Percentiles rank a stretch among this genome's conserved stretches.
Conservation (phyloP, 768 basidiomycete genomes). For the Tulasnella sp. region DNA sequence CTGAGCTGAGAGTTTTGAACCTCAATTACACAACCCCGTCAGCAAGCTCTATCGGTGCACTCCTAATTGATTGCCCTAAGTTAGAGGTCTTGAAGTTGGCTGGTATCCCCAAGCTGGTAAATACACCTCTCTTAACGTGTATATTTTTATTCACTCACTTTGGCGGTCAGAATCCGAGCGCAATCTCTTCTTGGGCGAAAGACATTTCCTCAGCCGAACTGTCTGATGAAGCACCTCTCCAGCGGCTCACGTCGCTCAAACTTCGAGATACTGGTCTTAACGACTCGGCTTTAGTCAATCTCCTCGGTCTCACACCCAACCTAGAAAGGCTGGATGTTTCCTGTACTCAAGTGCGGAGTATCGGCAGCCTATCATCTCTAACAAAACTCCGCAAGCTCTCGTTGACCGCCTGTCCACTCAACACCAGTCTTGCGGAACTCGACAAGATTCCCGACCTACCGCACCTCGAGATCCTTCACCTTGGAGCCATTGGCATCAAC, state of each 20-base stretch:
- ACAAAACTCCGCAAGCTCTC: constrained; percentile 52
- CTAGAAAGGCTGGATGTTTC: constrained; percentile 59
- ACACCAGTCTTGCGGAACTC: constrained; percentile 43
- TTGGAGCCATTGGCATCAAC: constrained; percentile 58
- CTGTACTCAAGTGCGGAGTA: constrained; percentile 54
- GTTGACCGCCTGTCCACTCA: constrained; percentile 54
- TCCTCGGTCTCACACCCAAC: constrained; percentile 50
- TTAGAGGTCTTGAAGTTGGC: constrained; percentile 61
- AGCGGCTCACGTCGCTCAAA: constrained; percentile 53
- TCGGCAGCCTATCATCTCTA: constrained; percentile 22
- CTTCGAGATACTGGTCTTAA: constrained; percentile 54
- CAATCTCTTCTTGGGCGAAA: constrained; percentile 18
- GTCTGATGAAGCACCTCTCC: constrained; percentile 36
- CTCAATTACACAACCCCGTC: constrained; percentile 58
- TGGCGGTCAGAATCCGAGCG: constrained; percentile 8
- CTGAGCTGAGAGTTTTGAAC: constrained; percentile 48
- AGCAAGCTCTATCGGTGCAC: constrained; percentile 47
- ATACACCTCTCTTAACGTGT: constrained; percentile 30
- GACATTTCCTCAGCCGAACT: not conserved
- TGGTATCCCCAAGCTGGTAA: constrained; percentile 59
- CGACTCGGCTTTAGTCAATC: constrained; percentile 46
- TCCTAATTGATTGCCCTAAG: constrained; percentile 44
- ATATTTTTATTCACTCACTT: not conserved
- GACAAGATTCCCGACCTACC: constrained; percentile 43
- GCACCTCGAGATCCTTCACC: constrained; percentile 47